Base-by-base conservation (phyloP, 768 basidiomycete genomes). In the Lentinula boryana region DNA sequence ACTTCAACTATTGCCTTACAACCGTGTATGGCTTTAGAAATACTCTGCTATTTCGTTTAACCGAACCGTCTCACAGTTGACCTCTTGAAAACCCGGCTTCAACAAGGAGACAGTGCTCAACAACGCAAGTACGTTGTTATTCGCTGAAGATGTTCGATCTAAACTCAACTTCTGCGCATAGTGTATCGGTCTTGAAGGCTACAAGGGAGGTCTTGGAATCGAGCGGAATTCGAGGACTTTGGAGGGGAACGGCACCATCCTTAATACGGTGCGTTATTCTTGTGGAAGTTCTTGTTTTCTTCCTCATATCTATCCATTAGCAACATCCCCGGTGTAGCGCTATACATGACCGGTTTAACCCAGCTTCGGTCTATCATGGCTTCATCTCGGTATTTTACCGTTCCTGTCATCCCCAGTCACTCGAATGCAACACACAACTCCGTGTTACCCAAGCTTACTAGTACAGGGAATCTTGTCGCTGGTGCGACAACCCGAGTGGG, bases 291-390 rank as follows among this genome's bases (percentile, higher is more conserved):
- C 60, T 5, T 46, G 15, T 16, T 32, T 40, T 38, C 12, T 35
- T 55, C 9, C 38, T 31, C 56, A 65, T 48, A 68, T 21, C 41
- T 38, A 51, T 27, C 13, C 52, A 32, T 13, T 63, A 95, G 95
- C 60, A 97, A 96, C 68, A 85, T 97, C 4, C 95, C 95, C 1
- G 95, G 95, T 4, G 90, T 97, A 18, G 93, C 95, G 3, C 71
- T 95, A 53, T 98, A 98, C 76, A 90, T 97, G 78, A 93, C 95
- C 3, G 78, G 85, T 46, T 77, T 98, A 52, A 93, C 88, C 16
- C 86, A 93, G 64, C 77, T 95, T 43, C 87, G 95, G n/a, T 78
- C 83, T 5, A 63, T 84, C 41, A 84, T 98, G 80, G 85, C 93
- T 0, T 81, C 72, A 21, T 85, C 88, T 1, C 82, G 87, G 0